These are phyloP conservation scores for Bipolaris bicolor DNA, from an alignment of 2,329 filamentous ascomycete genomes.

Conservation along the genomic window DNA sequence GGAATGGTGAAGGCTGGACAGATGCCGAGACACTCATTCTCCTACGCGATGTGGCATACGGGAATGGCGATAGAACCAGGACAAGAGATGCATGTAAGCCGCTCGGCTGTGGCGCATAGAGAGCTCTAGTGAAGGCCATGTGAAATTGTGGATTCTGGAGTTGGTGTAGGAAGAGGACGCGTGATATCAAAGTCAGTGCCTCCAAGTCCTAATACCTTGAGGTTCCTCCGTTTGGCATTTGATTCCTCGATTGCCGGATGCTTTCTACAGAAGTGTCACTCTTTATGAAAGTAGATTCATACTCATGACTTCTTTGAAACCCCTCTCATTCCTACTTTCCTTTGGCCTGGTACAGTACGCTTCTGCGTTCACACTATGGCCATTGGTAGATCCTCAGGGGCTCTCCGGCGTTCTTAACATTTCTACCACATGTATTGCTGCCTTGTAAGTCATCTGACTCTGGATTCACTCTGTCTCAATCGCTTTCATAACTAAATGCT, in stretches of 20 bases:
- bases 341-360: neutral
- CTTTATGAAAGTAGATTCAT: neutral
- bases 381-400: neutral
- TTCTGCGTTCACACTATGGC: neutral
- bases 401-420: neutral
- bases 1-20: neutral
- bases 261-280: neutral
- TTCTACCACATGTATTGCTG: neutral
- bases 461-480: neutral
- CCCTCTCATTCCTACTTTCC: neutral
- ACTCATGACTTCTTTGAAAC: neutral
- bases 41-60: neutral
- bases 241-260: neutral
- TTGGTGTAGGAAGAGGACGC: neutral
- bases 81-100: too few relatives aligned
- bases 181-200: neutral
- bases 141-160: neutral
- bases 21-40: neutral
- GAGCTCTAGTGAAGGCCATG: neutral
- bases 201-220: neutral
- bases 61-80: neutral
- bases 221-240: neutral
- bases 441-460: neutral
- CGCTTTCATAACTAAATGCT: neutral
- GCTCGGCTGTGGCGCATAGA: neutral